Evolutionary conservation across 192 early-diverging fungal species (phyloP), one percentile per base, ranked within the genome.

Genomic region (Coemansia sp.): DNA sequence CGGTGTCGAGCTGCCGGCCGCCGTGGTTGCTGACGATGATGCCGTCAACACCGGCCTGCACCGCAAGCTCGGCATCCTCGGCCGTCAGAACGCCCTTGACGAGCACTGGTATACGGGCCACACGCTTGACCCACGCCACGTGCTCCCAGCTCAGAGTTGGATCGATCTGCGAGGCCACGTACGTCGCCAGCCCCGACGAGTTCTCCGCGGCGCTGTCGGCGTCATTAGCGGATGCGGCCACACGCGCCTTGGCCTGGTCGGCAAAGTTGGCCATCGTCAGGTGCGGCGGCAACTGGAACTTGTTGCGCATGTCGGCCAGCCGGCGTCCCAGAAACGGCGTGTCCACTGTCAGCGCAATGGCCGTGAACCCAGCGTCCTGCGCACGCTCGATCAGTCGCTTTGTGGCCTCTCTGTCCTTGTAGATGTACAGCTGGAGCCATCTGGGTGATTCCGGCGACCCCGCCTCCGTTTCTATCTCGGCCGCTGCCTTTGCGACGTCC

Each of bases 1-100:
- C 85, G 0, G 90, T 91, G 58, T 98, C 98, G 41, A 99, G 59
- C 68, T 99, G 98, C 11, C 98, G 84, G 32, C 98, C 98, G 45
- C 96, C 98, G 67, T 99, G 98, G 75, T 99, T 99, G 44, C 91
- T 93, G 10, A 99, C 82, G 18, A 98, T 89, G 39, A 98, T 90
- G 37, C 93, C 98, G 43, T 88, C 86, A 39, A 89, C 85, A 5
- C 94, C 95, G 42, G 84, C 68, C 43, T 89, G 47, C 16, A 90
- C 92, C 4, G 98, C 96, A 48, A 92, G 62, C 1, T 87, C 79
- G 9, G 98, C 95, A 75, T 99, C 98, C 47, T 93, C 94, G 11
- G 86, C 91, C 7, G 89, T 92, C 61, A 97, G 88, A 4, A 99
- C 84, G 59, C 98, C 98, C 81, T 99, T 99, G 42, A 97, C 85